Conservation (phyloP, 2,329 filamentous ascomycete genomes). For the Alternaria angustiovoidea region DNA sequence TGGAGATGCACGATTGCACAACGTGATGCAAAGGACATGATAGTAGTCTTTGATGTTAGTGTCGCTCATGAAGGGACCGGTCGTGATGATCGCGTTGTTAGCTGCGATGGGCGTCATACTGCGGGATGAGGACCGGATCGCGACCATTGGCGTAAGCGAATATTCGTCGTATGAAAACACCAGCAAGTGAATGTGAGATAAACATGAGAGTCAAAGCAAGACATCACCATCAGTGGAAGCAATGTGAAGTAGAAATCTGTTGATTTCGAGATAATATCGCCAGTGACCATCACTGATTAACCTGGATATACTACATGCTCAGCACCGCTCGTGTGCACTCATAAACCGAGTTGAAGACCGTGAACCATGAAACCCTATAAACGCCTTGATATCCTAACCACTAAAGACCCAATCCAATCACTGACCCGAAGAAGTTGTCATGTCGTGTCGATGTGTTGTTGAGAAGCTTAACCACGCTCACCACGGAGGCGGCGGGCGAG, state of each 20-base stretch:
- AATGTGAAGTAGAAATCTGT: constrained; percentile 39
- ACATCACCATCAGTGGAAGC: constrained; percentile 7
- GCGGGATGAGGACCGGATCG: no score
- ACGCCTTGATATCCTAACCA: constrained; percentile 44
- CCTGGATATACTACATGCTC: constrained; percentile 51
- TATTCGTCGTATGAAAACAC: neutral
- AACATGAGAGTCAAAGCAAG: neutral
- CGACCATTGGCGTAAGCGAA: no score
- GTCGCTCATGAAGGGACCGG: neutral
- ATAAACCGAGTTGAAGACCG: constrained; percentile 48
- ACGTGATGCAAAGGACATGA: neutral
- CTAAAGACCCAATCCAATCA: constrained; percentile 30
- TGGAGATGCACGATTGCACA: neutral
- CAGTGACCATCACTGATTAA: constrained; percentile 48
- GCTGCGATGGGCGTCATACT: neutral
- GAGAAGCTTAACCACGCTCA: constrained; percentile 59
- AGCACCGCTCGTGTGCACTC: constrained; percentile 47
- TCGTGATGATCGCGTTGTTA: neutral
- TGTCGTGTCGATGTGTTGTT: constrained; percentile 25
- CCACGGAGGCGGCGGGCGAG: constrained; percentile 71
- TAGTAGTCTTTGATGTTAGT: neutral
- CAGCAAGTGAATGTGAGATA: no score
- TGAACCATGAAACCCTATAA: constrained; percentile 46
- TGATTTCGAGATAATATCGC: constrained; percentile 44
- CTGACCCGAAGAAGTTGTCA: constrained; percentile 36